A percentile compares a stretch with the other conserved stretches of the same genome.
These are phyloP conservation scores for Penicillium sp. DNA, from an alignment of 2,329 filamentous ascomycete genomes.

Conservation along the genomic window DNA sequence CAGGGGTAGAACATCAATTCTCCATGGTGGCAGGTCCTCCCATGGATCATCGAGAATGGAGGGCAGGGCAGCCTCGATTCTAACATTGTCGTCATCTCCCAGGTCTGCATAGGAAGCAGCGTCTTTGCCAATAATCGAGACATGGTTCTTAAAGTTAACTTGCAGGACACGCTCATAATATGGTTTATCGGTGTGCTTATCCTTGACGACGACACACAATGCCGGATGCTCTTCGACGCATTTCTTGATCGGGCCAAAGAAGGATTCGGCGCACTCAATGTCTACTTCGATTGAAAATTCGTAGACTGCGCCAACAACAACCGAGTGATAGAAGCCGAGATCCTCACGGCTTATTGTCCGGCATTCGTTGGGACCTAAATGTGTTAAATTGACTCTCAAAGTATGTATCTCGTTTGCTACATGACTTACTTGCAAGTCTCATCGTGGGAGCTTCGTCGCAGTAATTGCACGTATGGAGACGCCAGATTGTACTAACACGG, in stretches of 20 bases:
- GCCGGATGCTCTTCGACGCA: not conserved
- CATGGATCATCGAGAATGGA: conserved; percentile 2
- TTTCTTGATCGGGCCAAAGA: not conserved
- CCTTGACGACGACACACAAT: not conserved
- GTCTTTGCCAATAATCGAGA: not conserved
- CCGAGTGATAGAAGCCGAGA: not conserved
- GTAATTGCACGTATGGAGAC: not conserved
- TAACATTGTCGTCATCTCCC: not conserved
- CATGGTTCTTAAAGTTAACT: not conserved
- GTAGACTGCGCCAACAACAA: conserved; percentile 1
- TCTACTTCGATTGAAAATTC: not conserved
- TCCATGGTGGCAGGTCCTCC: not conserved
- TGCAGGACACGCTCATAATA: not conserved
- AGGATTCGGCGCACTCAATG: not conserved
- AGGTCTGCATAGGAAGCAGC: not conserved
- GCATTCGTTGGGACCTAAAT: conserved; percentile 5
- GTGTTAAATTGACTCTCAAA: not conserved
- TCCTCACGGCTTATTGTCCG: conserved; percentile 1
- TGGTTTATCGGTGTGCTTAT: not conserved
- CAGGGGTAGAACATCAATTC: not conserved
- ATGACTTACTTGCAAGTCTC: not conserved
- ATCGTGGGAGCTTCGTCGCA: not conserved
- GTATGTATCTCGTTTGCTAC: not conserved
- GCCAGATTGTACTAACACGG: not conserved
- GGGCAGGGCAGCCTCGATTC: not conserved